Evolutionary conservation across 768 basidiomycete species (phyloP).

Genomic region (Chalciporus sphaerocephalus): DNA sequence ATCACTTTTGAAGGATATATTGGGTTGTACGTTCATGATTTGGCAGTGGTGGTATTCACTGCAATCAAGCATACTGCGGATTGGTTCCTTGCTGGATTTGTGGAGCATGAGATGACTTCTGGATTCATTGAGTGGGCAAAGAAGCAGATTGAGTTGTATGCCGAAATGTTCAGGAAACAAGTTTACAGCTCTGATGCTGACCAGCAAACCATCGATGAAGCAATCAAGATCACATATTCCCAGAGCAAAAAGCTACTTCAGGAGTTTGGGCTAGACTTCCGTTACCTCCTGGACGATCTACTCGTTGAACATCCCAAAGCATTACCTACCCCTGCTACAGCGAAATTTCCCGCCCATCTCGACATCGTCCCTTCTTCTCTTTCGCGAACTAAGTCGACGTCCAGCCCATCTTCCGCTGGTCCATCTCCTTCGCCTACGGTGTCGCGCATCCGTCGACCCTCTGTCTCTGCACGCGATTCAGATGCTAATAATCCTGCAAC

Average conservation of each 20-base stretch:
- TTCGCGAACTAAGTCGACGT: slow-evolving; percentile 17
- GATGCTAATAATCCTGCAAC: slow-evolving; percentile 20
- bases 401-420: slow-evolving; percentile 11
- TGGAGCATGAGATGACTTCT: slow-evolving; percentile 91
- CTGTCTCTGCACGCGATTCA: slow-evolving; percentile 23
- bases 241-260: slow-evolving; percentile 89
- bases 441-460: slow-evolving; percentile 26
- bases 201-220: slow-evolving; percentile 67
- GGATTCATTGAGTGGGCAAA: slow-evolving; percentile 94
- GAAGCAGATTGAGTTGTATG: slow-evolving; percentile 76
- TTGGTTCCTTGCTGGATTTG: slow-evolving; percentile 95
- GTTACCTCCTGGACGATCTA: slow-evolving; percentile 80
- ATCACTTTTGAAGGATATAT: slow-evolving; percentile 91
- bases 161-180: slow-evolving; percentile 82
- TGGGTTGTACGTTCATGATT: slow-evolving; percentile 77
- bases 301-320: slow-evolving; percentile 50
- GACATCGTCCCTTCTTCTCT: slow-evolving; percentile 14
- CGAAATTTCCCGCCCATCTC: slow-evolving; percentile 30
- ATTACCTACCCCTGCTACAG: slow-evolving; percentile 11
- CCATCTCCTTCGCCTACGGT: slow-evolving; percentile 26
- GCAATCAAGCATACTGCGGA: slow-evolving; percentile 96
- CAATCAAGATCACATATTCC: slow-evolving; percentile 65
- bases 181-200: slow-evolving; percentile 84
- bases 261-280: slow-evolving; percentile 93
- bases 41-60: slow-evolving; percentile 87